phyloP scores from a whole-genome alignment of 2,329 filamentous ascomycete genomes.

The Clarireedia monteithiana region DNA sequence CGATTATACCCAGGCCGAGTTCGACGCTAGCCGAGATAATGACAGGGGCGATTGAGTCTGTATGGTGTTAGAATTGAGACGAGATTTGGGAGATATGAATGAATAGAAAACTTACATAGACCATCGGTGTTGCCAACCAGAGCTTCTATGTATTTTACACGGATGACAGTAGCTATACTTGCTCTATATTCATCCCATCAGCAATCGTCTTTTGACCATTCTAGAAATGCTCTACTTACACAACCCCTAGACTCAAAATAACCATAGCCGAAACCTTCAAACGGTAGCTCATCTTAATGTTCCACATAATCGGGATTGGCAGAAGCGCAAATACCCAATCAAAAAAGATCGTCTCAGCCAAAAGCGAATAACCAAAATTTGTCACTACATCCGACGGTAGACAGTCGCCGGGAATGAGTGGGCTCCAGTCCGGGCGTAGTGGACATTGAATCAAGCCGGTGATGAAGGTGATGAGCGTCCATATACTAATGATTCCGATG shows the following conservation, averaged over 20 bases:
- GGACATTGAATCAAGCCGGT: background rate
- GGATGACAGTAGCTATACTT: conserved; percentile 1
- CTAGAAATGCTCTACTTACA: background rate
- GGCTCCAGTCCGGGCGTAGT: background rate
- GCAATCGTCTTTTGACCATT: no score
- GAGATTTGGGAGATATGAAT: background rate
- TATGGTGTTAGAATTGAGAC: background rate
- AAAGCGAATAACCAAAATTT: conserved; percentile 1
- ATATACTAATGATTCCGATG: background rate
- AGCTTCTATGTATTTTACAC: background rate
- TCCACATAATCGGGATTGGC: conserved; percentile 4
- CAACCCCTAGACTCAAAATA: background rate
- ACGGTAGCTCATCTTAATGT: background rate
- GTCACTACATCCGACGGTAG: background rate
- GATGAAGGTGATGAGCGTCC: background rate
- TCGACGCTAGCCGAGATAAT: background rate
- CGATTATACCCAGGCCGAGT: background rate
- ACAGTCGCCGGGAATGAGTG: background rate
- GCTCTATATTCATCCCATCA: background rate
- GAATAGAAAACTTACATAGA: background rate
- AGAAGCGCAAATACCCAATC: conserved; percentile 5
- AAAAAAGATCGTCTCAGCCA: conserved; percentile 4
- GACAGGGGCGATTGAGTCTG: background rate
- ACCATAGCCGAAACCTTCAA: background rate
- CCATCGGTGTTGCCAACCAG: background rate